Base-by-base conservation (phyloP, 1,284 basidiomycete species). In the Xanthoconium separans region DNA sequence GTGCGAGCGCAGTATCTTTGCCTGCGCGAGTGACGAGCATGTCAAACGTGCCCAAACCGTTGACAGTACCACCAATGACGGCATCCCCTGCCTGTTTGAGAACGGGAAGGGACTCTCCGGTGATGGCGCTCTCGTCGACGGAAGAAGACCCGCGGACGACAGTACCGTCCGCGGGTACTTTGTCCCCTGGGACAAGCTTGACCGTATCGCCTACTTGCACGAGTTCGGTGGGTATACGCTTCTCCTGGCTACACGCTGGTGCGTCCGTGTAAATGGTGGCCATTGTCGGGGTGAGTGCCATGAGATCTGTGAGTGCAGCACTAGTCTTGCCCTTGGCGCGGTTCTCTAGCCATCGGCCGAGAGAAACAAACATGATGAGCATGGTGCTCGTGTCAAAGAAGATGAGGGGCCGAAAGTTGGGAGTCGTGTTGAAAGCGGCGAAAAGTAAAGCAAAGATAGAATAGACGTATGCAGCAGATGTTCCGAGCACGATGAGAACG, bases 361-460 rank as follows among this genome's bases (percentile, higher is more conserved):
- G 83, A 5, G 93, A 94, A 62, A 98, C 92, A 69, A 99, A 99
- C 73, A 89, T 94, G 79, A 99, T 91, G 54, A 99, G 78, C 97
- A 99, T 99, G 16, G 95, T 97, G 64, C 92, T 95, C 2, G 97
- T 99, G 74, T 99, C 97, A 74, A 99, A 99, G 76, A 98, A 99
- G 31, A 95, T 85, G 67, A 91, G 83, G 1, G 97, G 96, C 36
- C 82, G 85, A 68, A 82, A 91, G 51, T 82, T 81, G 0, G 84
- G 77, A 6, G 84, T 79, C 4, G 74, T 68, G 63, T 84, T 82
- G 73, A 89, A 84, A 22, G 84, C 77, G 34, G 88, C 85, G 44
- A 79, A 77, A 61, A 91, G 59, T 78, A 98, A 84, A 48, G 82
- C 73, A 53, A 85, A 74, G 37, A 94, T 63, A 4, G 95, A 98